A percentile compares a stretch with the other conserved stretches of the same genome.
Conservation (phyloP, 257 asterid species). For the Parsonsia alboflavescens region DNA sequence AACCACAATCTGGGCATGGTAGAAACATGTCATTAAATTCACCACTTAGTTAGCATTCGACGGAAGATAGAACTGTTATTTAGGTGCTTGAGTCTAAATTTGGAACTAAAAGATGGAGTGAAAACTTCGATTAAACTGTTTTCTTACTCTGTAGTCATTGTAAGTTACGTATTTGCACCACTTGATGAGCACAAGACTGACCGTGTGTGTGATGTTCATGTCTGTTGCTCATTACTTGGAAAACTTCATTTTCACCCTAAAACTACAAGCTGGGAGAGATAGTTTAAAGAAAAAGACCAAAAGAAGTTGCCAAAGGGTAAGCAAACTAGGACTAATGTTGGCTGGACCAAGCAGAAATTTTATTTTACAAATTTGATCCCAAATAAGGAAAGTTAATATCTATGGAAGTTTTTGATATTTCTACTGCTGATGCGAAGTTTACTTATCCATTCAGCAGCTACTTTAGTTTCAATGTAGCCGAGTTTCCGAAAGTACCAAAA, state of each 20-base stretch:
- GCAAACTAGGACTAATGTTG: neutral
- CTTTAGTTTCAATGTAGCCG: neutral
- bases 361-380: too few species aligned
- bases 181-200: neutral
- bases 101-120: neutral
- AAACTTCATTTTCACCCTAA: neutral
- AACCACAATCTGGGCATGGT: neutral
- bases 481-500: neutral
- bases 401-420: neutral
- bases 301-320: neutral
- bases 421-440: neutral
- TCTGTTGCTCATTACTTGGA: neutral
- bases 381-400: too few species aligned
- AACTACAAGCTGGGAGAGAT: neutral
- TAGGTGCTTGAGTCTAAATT: neutral
- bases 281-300: neutral
- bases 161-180: neutral
- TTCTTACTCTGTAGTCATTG: neutral
- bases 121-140: neutral
- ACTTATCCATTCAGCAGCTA: neutral
- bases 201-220: neutral
- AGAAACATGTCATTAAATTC: neutral
- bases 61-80: too few species aligned
- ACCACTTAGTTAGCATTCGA: neutral
- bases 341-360: neutral